Base-by-base conservation (phyloP, 768 basidiomycete species). In the Lactifluus rugatus region DNA sequence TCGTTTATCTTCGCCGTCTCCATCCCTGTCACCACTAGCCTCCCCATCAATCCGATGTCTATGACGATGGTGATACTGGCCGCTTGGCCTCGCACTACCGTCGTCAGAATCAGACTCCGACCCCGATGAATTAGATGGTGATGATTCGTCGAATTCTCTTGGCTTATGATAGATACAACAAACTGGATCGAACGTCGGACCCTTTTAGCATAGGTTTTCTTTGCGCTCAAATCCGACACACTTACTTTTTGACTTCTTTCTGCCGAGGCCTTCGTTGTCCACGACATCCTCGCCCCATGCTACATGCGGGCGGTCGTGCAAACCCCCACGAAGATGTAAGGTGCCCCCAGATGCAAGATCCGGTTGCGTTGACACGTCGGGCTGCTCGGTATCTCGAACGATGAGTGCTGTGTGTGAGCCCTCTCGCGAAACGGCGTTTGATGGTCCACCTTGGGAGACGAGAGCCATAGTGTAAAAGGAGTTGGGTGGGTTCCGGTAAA, bases 111-210 rank as follows among this genome's bases (percentile, higher is more conserved):
- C 70, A 0, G 70, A 66, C 37, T 70, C 75, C 0, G 72, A 71
- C 50, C 78, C 78, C 0, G 80, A 81, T 5, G 77, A 77, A 45
- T 79, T 77, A 42, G 80, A 79, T 34, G 82, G 83, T 0, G 84
- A 89, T 0, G 90, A 92, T 67, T 93, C 90, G 71, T 91, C 90
- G 61, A 90, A 93, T 50, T 67, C 73, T 56, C 80, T 78, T 1
- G 87, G 85, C 67, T 86, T 88, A 68, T 93, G 90, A 67, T 93
- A 95, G 66, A 97, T 95, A 70, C 93, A 97, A 69, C 93, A 97
- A 50, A 96, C 93, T 97, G 62, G n/a, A 41, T n/a, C 25, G 34
- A 48, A 32, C 34, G 17, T 17, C 36, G 34, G 5, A 36, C 16
- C 52, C 51, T 16, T 6, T 44, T 34, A 31, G 28, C 13, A 21